Percentiles rank a stretch among this genome's conserved stretches.
These are phyloP conservation scores for Blastomyces emzantsi DNA, from an alignment of 2,329 filamentous ascomycete genomes.

Conservation along the genomic window DNA sequence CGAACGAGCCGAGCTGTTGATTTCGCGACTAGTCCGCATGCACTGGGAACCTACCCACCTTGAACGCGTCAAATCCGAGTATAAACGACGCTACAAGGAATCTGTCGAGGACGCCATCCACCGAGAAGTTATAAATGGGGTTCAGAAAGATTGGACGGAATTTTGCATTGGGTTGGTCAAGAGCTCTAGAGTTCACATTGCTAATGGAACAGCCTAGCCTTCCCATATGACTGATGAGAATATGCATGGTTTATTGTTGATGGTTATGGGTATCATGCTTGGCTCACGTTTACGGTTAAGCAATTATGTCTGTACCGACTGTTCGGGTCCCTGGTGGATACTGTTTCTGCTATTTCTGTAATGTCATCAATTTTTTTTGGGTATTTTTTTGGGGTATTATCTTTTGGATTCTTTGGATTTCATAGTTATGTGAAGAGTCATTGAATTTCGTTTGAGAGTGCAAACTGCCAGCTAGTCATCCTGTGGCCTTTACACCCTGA, in stretches of 20 bases:
- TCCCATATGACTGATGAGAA: neutral
- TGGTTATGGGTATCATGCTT: neutral
- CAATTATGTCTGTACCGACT: neutral
- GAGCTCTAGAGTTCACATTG: constrained; percentile 23
- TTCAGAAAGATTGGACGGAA: constrained; percentile 55
- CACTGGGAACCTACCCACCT: constrained; percentile 89
- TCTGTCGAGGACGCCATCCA: constrained; percentile 69
- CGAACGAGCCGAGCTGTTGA: constrained; percentile 77
- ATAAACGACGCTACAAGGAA: constrained; percentile 63
- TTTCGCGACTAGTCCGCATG: constrained; percentile 74
- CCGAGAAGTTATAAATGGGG: constrained; percentile 58
- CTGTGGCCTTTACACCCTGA: neutral
- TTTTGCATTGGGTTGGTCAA: constrained; percentile 59
- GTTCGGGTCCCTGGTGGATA: neutral
- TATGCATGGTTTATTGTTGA: neutral
- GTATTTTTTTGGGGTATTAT: neutral
- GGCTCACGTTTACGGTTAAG: neutral
- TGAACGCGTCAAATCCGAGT: constrained; percentile 68
- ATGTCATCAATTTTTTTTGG: neutral
- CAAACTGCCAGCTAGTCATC: neutral
- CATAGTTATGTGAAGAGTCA: neutral
- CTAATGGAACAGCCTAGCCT: constrained; percentile 3
- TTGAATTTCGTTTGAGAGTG: neutral
- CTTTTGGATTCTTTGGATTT: neutral
- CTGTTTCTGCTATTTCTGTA: neutral